Evolutionary conservation across 1,139 yeast genomes (phyloP).

Genomic region (Saccharomyces hybrid): DNA sequence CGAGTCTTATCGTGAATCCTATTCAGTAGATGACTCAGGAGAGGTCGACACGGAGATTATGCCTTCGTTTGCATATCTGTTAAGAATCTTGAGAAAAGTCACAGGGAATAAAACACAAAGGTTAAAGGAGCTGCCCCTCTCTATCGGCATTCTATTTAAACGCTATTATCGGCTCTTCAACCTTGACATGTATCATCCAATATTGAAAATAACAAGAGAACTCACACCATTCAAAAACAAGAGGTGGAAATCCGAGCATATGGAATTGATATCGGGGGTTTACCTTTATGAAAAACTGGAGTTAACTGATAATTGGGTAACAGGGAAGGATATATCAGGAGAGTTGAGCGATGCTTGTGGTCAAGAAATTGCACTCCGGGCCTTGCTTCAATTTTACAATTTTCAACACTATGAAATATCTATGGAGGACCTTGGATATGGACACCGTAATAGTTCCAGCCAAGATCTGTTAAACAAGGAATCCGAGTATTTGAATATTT

Average conservation of each 20-base stretch:
- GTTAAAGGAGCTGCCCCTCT: slow-evolving; percentile 29
- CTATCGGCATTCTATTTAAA: slow-evolving; percentile 28
- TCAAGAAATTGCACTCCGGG: slow-evolving; percentile 79
- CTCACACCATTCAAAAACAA: slow-evolving; percentile 87
- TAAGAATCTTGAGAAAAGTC: slow-evolving; percentile 20
- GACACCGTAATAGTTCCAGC: slow-evolving; percentile 29
- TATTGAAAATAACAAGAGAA: slow-evolving; percentile 65
- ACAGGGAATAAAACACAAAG: slow-evolving; percentile 31
- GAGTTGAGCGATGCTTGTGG: slow-evolving; percentile 74
- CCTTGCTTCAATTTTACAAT: slow-evolving; percentile 73
- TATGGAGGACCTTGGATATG: slow-evolving; percentile 52
- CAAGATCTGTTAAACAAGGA: slow-evolving; percentile 33
- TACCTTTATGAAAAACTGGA: slow-evolving; percentile 67
- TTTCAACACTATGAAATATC: slow-evolving; percentile 45
- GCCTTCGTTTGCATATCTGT: slow-evolving; percentile 26
- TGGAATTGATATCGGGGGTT: slow-evolving; percentile 87
- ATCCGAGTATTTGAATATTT: slow-evolving; percentile 22
- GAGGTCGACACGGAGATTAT: slow-evolving; percentile 29
- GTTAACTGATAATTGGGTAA: slow-evolving; percentile 80
- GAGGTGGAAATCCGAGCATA: slow-evolving; percentile 87
- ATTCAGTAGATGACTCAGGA: slow-evolving; percentile 5
- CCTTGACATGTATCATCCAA: slow-evolving; percentile 55
- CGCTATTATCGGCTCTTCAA: slow-evolving; percentile 42
- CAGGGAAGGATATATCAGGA: slow-evolving; percentile 70
- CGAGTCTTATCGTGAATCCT: slow-evolving; percentile 9